Evolutionary conservation across 2,329 filamentous ascomycete genomes (phyloP).

Genomic region (Claviceps fusiformis): DNA sequence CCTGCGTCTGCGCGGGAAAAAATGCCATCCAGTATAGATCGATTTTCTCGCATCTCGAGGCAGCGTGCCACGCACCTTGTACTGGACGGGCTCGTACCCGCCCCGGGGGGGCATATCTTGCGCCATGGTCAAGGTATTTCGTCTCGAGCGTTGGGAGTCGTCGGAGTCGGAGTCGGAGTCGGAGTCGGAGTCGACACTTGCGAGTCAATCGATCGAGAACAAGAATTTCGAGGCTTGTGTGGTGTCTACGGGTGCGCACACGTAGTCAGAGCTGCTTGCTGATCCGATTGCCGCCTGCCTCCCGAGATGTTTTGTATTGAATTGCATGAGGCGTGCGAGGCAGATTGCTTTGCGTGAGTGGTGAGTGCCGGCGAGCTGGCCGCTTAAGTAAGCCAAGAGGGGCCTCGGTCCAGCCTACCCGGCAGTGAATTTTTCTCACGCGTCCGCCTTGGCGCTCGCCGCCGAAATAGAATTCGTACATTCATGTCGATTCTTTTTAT

Average conservation of each 20-base stretch:
- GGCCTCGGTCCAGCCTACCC: too few species aligned
- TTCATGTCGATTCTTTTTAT: too few species aligned
- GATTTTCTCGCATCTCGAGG: too few species aligned
- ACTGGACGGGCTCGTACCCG: conserved; percentile 94
- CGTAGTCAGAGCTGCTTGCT: too few species aligned
- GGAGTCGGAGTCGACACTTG: not conserved
- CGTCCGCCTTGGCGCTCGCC: too few species aligned
- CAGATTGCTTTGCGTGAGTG: not conserved
- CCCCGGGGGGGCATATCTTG: conserved; percentile 94
- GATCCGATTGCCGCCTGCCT: conserved; percentile 1
- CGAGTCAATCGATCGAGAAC: not conserved
- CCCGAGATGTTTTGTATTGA: not conserved
- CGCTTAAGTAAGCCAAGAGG: not conserved
- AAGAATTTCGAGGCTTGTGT: not conserved
- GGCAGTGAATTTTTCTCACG: too few species aligned
- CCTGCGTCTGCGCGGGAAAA: not conserved
- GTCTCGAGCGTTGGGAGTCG: not conserved
- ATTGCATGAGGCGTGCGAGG: not conserved
- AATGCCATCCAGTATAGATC: not conserved
- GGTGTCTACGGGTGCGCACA: not conserved
- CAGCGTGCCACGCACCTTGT: conserved; percentile 53
- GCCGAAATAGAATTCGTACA: too few species aligned
- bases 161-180: not conserved
- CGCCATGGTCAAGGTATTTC: conserved; percentile 52
- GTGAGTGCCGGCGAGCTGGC: not conserved